Evolutionary conservation across 345 rosid genomes (phyloP).

Genomic region (Trapa bicornis): DNA sequence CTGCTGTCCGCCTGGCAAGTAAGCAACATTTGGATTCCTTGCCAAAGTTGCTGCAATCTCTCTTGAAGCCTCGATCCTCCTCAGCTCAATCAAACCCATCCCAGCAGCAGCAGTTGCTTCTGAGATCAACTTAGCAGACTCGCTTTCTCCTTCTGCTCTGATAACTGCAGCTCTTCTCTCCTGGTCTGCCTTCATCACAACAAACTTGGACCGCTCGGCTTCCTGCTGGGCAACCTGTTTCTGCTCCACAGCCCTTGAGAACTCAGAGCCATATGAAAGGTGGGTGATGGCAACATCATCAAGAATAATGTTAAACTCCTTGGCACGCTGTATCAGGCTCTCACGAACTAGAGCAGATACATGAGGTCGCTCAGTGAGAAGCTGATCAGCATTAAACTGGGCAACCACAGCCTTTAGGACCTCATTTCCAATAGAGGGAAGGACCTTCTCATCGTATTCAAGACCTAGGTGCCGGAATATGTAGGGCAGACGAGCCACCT

Average conservation of each 20-base stretch:
- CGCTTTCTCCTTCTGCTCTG: conserved; percentile 98
- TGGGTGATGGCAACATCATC: conserved; percentile 96
- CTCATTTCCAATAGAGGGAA: conserved; percentile 95
- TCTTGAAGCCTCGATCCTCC: conserved; percentile 95
- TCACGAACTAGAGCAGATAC: conserved; percentile 86
- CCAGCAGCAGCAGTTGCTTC: conserved; percentile 78
- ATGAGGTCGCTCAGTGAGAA: conserved; percentile 89
- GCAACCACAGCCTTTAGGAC: conserved; percentile 93
- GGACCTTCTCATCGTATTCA: conserved; percentile 90
- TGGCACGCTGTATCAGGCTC: conserved; percentile 61
- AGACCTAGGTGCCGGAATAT: conserved; percentile 84
- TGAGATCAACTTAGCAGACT: conserved; percentile 80
- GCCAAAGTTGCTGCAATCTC: conserved; percentile 85
- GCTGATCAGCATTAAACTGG: conserved; percentile 96
- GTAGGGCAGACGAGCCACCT: conserved; percentile 61
- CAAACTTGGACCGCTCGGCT: conserved; percentile 89
- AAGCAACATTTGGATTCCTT: conserved; percentile 73
- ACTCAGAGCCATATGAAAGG: conserved; percentile 79
- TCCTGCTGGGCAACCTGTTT: conserved; percentile 99
- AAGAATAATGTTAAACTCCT: conserved; percentile 71
- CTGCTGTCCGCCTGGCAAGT: conserved; percentile 83
- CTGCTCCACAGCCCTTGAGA: conserved; percentile 92
- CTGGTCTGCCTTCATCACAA: conserved; percentile 96
- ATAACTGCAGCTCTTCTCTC: conserved; percentile 98
- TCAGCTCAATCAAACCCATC: conserved; percentile 81